These are phyloP conservation scores for Boletus smithii DNA, from an alignment of 1,284 basidiomycete species.

Conservation along the genomic window DNA sequence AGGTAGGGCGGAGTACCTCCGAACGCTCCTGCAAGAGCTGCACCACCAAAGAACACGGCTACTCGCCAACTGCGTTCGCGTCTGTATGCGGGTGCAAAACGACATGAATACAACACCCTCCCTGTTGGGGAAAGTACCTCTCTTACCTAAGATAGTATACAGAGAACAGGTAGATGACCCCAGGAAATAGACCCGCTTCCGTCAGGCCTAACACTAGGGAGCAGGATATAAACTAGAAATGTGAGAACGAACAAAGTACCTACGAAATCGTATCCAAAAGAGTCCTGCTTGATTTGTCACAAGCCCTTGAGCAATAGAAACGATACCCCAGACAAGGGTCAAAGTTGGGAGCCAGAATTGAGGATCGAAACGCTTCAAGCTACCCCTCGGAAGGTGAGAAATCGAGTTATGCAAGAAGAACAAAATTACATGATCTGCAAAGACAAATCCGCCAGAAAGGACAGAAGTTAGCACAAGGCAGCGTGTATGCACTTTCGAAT, in stretches of 20 bases:
- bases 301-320: constrained; percentile 58
- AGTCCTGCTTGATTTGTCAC: constrained; percentile 54
- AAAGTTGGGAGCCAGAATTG: constrained; percentile 58
- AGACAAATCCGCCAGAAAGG: not conserved
- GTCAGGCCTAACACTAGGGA: constrained; percentile 48
- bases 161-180: constrained; percentile 59
- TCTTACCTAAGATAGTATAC: constrained; percentile 53
- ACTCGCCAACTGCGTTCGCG: constrained; percentile 59
- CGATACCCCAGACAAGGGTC: constrained; percentile 58
- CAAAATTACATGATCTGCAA: constrained; percentile 41
- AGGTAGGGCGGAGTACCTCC: too few relatives aligned
- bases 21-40: constrained; percentile 57
- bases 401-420: not conserved
- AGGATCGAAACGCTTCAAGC: constrained; percentile 57
- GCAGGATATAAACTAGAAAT: not conserved
- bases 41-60: constrained; percentile 57
- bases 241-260: constrained; percentile 11
- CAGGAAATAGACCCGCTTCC: constrained; percentile 60
- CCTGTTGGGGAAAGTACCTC: not conserved
- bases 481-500: too few relatives aligned
- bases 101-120: not conserved
- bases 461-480: not conserved
- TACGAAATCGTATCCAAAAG: constrained; percentile 54
- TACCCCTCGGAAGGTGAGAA: constrained; percentile 22
- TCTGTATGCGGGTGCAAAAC: constrained; percentile 24